Base-by-base conservation (phyloP, 805 yeast genomes). In the Lipomyces kockii region DNA sequence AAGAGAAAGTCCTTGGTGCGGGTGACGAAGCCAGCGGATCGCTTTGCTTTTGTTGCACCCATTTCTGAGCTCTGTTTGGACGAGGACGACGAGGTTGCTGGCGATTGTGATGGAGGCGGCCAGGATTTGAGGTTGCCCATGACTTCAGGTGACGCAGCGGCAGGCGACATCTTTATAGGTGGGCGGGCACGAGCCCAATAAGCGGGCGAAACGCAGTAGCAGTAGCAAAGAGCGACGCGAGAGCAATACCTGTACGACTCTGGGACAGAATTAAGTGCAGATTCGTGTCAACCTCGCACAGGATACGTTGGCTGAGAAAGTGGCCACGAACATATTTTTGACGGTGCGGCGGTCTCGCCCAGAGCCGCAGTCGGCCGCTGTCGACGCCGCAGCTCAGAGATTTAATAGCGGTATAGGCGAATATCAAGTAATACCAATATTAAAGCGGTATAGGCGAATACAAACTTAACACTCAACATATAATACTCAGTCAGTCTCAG, bases 1-100 rank as follows among this genome's bases (percentile, higher is more conserved):
- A 67, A 68, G 20, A 64, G n/a, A 17, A 56, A 17, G 53, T 62
- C 57, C 39, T 34, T 57, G 51, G 55, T 35, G 35, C 59, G 55
- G 17, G 34, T 34, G n/a, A 57, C 22, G 9, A 65, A 17, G 4
- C 53, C 20, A 46, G 54, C 7, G 7, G n/a, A 17, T 4, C 49
- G 6, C 2, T 43, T 43, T 43, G 49, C 1, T 17, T 17, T 14
- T 43, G 7, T 17, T 17, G 49, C 49, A n/a, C 49, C 20, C 49
- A 14, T 43, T 4, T 43, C 49, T 43, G 49, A 43, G 49, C 49
- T 43, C 20, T 9, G 49, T 17, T 43, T 43, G 49, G 20, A 43
- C 49, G 20, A 17, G 7, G n/a, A 17, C 49, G 49, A 43, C 9
- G 39, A 35, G 17, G 5, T 12, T 11, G 39, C 39, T 35, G 39